Base-by-base conservation (phyloP, 805 yeast genomes). In the Schwanniomyces pseudopolymorphus region DNA sequence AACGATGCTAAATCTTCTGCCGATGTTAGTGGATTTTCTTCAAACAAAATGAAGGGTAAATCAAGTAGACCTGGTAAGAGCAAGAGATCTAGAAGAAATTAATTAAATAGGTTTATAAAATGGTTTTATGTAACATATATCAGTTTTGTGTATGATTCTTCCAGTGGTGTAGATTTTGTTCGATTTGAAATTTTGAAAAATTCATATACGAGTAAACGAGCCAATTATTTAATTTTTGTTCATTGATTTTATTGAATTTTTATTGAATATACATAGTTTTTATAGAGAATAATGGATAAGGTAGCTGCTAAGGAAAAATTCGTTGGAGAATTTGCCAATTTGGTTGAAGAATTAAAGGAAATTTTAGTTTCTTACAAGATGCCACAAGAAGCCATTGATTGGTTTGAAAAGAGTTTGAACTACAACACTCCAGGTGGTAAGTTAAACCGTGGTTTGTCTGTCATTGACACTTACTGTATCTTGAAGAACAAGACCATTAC, bases 371-470 rank as follows among this genome's bases (percentile, higher is more conserved):
- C 72, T 43, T 88, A 89, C 69, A 88, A 89, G 46, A 87, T 94
- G 83, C 89, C 96, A 25, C 69, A 75, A 44, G 94, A 87, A 51
- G 97, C 97, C 33, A 78, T 87, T 47, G 80, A 79, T 22, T 94
- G 99, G 98, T 89, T 81, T 69, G 80, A 76, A 55, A 77, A 78
- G 54, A 83, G 75, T 54, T 72, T 92, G 63, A 71, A 84, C 58
- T 87, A 92, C 75, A 94, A 94, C 74, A 84, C 96, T 4, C 92
- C 96, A 48, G 97, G 97, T 50, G 99, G 99, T 42, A 94, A 94
- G 69, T 78, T 90, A 63, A 94, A 94, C 79, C 82, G 99, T 66
- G 99, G 99, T 26, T 72, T 94, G 48, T 89, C 97, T 33, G 98
- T 94, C 16, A 84, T 94, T 51, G 98, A 92, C 66, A 89, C 98